Conservation (phyloP, 2,329 filamentous ascomycete species). For the Sporothrix phasma region DNA sequence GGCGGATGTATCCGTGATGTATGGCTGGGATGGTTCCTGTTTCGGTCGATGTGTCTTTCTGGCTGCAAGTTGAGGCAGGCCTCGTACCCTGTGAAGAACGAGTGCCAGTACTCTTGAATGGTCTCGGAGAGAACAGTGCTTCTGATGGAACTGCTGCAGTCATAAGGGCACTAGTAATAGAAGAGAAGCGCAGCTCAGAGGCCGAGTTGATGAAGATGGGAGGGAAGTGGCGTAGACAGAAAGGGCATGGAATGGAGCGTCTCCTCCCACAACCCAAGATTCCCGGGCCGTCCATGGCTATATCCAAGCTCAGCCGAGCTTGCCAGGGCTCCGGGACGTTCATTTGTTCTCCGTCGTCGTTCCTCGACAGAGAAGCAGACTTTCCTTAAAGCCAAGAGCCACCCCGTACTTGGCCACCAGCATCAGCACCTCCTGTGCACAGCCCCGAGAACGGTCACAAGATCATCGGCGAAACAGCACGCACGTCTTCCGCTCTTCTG, state of each 20-base stretch:
- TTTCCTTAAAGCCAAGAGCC: background rate
- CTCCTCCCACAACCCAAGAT: background rate
- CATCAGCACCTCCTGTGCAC: background rate
- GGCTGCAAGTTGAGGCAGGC: no score
- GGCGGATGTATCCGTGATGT: no score
- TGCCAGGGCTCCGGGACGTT: background rate
- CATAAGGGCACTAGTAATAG: no score
- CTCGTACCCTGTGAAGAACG: no score
- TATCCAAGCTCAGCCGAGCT: background rate
- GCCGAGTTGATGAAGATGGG: background rate
- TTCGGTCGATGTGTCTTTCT: no score
- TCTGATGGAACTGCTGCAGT: no score
- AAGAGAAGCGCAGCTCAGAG: no score
- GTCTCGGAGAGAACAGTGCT: no score
- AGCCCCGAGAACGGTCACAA: background rate
- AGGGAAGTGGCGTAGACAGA: background rate
- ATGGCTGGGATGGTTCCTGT: no score
- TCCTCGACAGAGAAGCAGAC: background rate
- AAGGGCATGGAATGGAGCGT: background rate
- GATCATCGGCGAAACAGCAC: background rate
- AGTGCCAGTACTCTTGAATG: no score
- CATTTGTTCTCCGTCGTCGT: background rate
- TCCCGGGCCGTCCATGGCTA: background rate
- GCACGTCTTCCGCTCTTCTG: background rate
- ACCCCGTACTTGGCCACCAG: background rate